A percentile compares a stretch with the other conserved stretches of the same genome.
phyloP scores from a whole-genome alignment of 768 basidiomycete species.

The Strobilomyces echinocephalus region DNA sequence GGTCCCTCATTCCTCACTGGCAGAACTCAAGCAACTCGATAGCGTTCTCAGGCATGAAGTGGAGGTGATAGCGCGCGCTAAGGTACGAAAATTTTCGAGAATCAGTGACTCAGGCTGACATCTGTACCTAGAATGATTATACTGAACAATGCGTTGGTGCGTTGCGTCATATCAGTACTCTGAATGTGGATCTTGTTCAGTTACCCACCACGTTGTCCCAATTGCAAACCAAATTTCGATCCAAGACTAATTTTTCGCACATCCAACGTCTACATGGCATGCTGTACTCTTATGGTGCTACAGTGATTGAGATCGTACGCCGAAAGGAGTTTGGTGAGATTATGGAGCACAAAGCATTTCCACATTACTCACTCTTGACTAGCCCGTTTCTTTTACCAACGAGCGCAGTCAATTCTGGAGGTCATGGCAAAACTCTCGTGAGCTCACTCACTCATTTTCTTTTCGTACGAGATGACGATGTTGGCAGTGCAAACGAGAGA shows the following conservation, averaged over 20 bases:
- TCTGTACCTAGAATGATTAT: conserved; percentile 56
- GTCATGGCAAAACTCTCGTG: conserved; percentile 86
- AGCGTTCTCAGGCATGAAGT: conserved; percentile 58
- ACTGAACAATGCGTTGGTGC: conserved; percentile 61
- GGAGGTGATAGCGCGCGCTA: conserved; percentile 48
- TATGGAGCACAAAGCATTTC: background rate
- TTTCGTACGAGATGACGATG: conserved; percentile 1
- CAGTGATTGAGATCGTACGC: conserved; percentile 85
- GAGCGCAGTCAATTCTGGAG: conserved; percentile 77
- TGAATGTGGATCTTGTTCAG: conserved; percentile 79
- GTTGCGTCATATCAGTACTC: conserved; percentile 68
- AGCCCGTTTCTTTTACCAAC: conserved; percentile 78
- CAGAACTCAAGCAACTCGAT: conserved; percentile 66
- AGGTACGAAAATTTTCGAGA: conserved; percentile 35
- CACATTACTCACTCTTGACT: conserved; percentile 5
- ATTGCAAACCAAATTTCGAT: conserved; percentile 70
- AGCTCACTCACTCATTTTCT: conserved; percentile 26
- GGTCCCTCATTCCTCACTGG: conserved; percentile 1
- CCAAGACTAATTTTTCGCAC: conserved; percentile 83
- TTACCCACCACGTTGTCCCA: conserved; percentile 60
- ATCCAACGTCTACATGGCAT: conserved; percentile 85
- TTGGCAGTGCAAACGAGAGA: conserved; percentile 61
- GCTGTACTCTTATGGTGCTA: conserved; percentile 88
- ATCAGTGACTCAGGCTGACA: background rate
- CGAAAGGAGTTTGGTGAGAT: conserved; percentile 81